A percentile compares a stretch with the other conserved stretches of the same genome.
Evolutionary conservation across 805 yeast species (phyloP).

Genomic region (Candida maesae): DNA sequence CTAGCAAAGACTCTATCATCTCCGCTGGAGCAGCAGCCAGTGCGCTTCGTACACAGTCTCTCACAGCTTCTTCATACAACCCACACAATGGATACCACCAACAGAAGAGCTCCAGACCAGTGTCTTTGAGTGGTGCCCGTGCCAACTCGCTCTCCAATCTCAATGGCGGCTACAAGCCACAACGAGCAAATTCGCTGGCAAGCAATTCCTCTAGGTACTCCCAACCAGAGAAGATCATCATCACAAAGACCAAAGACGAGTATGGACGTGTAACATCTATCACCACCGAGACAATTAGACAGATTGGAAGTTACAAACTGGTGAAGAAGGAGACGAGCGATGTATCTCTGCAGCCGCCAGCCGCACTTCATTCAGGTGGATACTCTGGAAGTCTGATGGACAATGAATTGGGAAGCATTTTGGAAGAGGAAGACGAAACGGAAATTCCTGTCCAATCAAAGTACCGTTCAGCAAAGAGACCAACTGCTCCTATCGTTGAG

Average conservation of each 20-base stretch:
- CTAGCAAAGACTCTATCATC: slow-evolving; percentile 18
- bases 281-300: slow-evolving; percentile 49
- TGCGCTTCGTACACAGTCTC: slow-evolving; percentile 23
- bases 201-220: slow-evolving; percentile 2
- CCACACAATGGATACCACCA: slow-evolving; percentile 4
- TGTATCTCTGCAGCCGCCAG: slow-evolving; percentile 23
- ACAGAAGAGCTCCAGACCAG: background rate
- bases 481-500: background rate
- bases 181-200: slow-evolving; percentile 11
- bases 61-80: slow-evolving; percentile 16
- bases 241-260: slow-evolving; percentile 46
- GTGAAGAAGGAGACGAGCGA: slow-evolving; percentile 43
- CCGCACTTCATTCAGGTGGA: slow-evolving; percentile 21
- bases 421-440: slow-evolving; percentile 25
- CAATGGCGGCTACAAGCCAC: background rate
- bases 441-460: too few relatives aligned
- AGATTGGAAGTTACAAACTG: slow-evolving; percentile 45
- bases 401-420: slow-evolving; percentile 29
- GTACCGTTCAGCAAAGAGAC: background rate
- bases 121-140: slow-evolving; percentile 10
- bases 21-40: slow-evolving; percentile 23
- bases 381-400: slow-evolving; percentile 27
- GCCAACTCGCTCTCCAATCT: slow-evolving; percentile 14
- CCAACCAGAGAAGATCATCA: slow-evolving; percentile 29
- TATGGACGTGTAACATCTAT: slow-evolving; percentile 53